Evolutionary conservation across 2,329 filamentous ascomycete genomes (phyloP), one percentile per base, ranked within the genome.

Genomic region (Cladophialophora bantiana): DNA sequence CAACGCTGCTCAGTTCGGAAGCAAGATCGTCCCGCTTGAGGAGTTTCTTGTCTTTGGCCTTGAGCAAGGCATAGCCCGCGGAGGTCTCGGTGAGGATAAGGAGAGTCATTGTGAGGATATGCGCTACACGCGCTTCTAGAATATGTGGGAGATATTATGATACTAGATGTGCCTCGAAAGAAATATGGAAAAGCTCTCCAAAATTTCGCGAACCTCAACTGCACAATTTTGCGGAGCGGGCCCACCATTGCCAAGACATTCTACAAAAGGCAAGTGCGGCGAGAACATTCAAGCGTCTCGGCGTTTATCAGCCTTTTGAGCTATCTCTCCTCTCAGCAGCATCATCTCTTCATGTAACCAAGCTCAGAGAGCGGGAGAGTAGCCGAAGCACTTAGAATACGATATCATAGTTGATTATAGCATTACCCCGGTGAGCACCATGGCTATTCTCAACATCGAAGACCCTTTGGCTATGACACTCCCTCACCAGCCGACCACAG

Each of bases 31-130:
- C 90, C 76, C 91, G 89, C 81, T 96, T 95, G 72, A 99, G 85
- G 67, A 98, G 87, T 85, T 98, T 98, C 88, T 97, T 98, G 87
- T 98, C 94, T 80, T 94, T 93, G 75, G 94, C 91, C 86, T 99
- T 98, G 85, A 99, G 93, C 80, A 99, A 88, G 81, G 94, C 95
- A 84, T 98, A 98, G 80, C 95, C 96, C 75, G 94, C 94, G 82
- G 92, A 92, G 80, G 94, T 97, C 83, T 97, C 94, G 77, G 90
- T 90, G 75, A 97, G 89, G 83, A 97, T 91, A 82, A 96, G 96
- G 79, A 95, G 89, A 83, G 91, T 90, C 91, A 95, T 95, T 72
- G 73, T 88, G 80, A 54, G 35, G 60, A 32, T 54, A 53, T 64
- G 63, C 63, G 64, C 63, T 35, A 40, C 18, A 38, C 45, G 64